These are phyloP conservation scores for Stagonosporopsis chrysanthemi DNA, from an alignment of 2,329 filamentous ascomycete genomes.

Conservation along the genomic window DNA sequence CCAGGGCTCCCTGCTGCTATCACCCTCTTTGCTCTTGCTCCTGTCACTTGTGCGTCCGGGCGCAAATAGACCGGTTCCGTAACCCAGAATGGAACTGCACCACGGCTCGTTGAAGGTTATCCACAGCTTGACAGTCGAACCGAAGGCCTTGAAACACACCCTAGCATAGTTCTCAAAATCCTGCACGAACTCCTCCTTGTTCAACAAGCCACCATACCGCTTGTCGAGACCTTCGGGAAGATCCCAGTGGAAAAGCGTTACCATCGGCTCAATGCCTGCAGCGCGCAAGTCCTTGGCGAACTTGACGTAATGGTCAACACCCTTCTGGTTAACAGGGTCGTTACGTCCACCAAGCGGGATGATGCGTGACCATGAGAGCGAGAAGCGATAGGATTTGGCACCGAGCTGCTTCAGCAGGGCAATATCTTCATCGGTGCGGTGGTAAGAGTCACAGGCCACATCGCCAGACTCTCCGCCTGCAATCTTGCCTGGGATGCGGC, in stretches of 20 bases:
- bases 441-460: constrained; percentile 86
- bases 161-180: constrained; percentile 83
- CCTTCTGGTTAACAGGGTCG: constrained; percentile 80
- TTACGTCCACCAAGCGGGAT: constrained; percentile 85
- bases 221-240: constrained; percentile 79
- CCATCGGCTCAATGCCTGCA: constrained; percentile 78
- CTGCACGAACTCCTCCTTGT: constrained; percentile 80
- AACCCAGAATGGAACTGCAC: constrained; percentile 82
- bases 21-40: constrained; percentile 72
- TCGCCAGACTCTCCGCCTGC: constrained; percentile 77
- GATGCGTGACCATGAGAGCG: constrained; percentile 81
- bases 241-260: constrained; percentile 91
- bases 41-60: constrained; percentile 84
- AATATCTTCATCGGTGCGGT: constrained; percentile 79
- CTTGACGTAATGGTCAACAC: constrained; percentile 78
- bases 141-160: constrained; percentile 75
- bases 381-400: constrained; percentile 81
- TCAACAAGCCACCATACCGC: constrained; percentile 81
- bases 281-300: constrained; percentile 80
- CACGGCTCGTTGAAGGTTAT: constrained; percentile 92
- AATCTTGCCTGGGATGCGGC: constrained; percentile 80
- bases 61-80: constrained; percentile 78
- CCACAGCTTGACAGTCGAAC: constrained; percentile 82
- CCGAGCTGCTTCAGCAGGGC: constrained; percentile 76
- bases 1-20: constrained; percentile 81